phyloP scores from a whole-genome alignment of 768 basidiomycete species.

The Inosperma sp. region DNA sequence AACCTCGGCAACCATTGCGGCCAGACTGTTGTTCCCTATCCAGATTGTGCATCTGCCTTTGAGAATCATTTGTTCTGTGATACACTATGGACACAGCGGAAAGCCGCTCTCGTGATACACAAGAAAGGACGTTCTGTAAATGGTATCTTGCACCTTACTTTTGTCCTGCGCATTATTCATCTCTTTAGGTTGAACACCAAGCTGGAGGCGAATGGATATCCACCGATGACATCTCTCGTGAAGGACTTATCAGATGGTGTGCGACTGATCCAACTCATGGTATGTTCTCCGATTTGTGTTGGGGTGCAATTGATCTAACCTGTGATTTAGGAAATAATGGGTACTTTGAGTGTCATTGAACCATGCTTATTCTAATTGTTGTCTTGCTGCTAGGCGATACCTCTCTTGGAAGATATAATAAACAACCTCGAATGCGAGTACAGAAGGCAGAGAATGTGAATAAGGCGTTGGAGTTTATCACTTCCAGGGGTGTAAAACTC shows the following conservation, averaged over 20 bases:
- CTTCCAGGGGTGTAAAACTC: constrained; percentile 87
- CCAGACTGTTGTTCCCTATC: too few species aligned
- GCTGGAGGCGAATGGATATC: constrained; percentile 78
- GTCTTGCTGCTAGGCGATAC: constrained; percentile 58
- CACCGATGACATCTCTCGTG: constrained; percentile 85
- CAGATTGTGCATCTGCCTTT: neutral
- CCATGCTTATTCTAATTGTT: neutral
- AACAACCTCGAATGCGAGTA: constrained; percentile 81
- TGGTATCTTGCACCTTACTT: constrained; percentile 47
- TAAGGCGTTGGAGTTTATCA: constrained; percentile 94
- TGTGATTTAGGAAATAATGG: constrained; percentile 86
- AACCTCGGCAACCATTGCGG: too few species aligned
- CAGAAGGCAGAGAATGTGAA: constrained; percentile 99
- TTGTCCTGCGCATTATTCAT: neutral
- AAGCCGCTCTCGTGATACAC: constrained; percentile 56
- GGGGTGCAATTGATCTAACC: neutral
- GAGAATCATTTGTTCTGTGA: too few species aligned
- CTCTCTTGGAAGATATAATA: constrained; percentile 94
- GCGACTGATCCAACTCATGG: constrained; percentile 92
- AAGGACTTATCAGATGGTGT: constrained; percentile 94
- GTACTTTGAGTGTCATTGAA: constrained; percentile 35
- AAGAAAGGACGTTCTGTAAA: constrained; percentile 87
- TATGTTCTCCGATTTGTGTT: constrained; percentile 28
- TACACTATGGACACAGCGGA: constrained; percentile 49
- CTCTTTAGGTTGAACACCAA: constrained; percentile 87